A percentile compares a stretch with the other conserved stretches of the same genome.
Evolutionary conservation across 352 stramenopile genomes (phyloP).

Genomic region (Phytophthora syringae): DNA sequence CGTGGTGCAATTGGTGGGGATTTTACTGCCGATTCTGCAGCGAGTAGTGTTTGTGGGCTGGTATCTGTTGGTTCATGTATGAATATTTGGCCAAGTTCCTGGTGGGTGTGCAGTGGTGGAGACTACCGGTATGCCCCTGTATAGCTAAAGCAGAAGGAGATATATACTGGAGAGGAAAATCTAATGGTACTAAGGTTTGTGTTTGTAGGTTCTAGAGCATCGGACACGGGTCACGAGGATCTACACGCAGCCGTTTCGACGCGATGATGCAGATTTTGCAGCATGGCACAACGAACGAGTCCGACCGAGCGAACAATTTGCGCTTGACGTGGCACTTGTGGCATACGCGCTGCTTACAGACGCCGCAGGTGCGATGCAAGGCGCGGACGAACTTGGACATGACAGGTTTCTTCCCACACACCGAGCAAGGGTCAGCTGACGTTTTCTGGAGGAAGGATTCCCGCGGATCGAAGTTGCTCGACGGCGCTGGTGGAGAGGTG

Average conservation of each 20-base stretch:
- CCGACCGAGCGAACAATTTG: slow-evolving; percentile 32
- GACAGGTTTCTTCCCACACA: slow-evolving; percentile 25
- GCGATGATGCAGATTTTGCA: slow-evolving; percentile 49
- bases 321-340: slow-evolving; percentile 48
- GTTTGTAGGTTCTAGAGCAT: slow-evolving; percentile 12
- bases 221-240: slow-evolving; percentile 42
- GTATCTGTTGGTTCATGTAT: slow-evolving; percentile 85
- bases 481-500: not conserved
- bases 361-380: slow-evolving; percentile 23
- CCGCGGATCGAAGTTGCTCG: not conserved
- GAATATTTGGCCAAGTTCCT: slow-evolving; percentile 57
- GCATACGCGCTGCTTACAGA: slow-evolving; percentile 39
- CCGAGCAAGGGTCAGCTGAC: slow-evolving; percentile 15
- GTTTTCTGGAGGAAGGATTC: slow-evolving; percentile 15
- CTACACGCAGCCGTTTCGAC: slow-evolving; percentile 34
- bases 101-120: slow-evolving; percentile 14
- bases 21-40: slow-evolving; percentile 67
- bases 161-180: not conserved
- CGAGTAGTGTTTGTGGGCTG: slow-evolving; percentile 62
- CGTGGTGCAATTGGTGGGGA: slow-evolving; percentile 69
- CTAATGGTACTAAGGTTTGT: not conserved
- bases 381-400: slow-evolving; percentile 27
- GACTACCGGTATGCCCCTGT: too few species aligned
- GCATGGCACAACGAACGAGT: slow-evolving; percentile 35
- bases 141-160: too few species aligned